Evolutionary conservation across 192 early-diverging fungal genomes (phyloP), one percentile per base, ranked within the genome.

Genomic region (Podila horticola): DNA sequence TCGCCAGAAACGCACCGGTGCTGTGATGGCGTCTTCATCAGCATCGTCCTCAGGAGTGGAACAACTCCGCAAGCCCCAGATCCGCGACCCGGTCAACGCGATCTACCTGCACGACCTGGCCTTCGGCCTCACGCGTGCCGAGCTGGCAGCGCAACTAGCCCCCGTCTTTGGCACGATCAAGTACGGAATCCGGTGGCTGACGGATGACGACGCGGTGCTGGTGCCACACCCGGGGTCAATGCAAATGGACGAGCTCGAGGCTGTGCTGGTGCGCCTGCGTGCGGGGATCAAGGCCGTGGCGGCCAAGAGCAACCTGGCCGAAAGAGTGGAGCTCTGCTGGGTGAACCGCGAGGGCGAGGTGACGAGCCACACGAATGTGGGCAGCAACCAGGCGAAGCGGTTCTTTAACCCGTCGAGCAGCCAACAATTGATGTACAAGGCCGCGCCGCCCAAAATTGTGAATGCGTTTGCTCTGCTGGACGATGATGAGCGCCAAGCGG

Each of bases 71-170:
- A 86, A 85, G 48, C 58, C 82, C 12, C 72, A 31, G 57, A 65
- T 81, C 60, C 85, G 84, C 57, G 85, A 86, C 57, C 84, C 91
- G n/a, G 82, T 92, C 19, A 92, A 92, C 67, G 86, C 90, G 4
- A 75, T 92, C 20, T 84, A 90, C 52, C 51, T 91, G 20, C 68
- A 84, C 17, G 86, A 87, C 30, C 64, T 92, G 22, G 76, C 83
- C 0, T 87, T 86, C 68, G 91, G 90, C 19, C 61, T 92, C 11
- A 85, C 83, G 11, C 36, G 81, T 20, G 71, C 84, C 2, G 86
- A 89, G 49, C 49, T 91, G 12, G 89, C 88, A 34, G 70, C 67
- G 1, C 74, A 83, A 19, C 22, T 92, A 51, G 87, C 84, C 34
- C 86, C 84, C 4, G 57, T 90, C 45, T 83, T 88, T 59, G 86